A percentile compares a stretch with the other conserved stretches of the same genome.
These are phyloP conservation scores for Neonectria ditissima DNA, from an alignment of 2,329 filamentous ascomycete species.

Conservation along the genomic window DNA sequence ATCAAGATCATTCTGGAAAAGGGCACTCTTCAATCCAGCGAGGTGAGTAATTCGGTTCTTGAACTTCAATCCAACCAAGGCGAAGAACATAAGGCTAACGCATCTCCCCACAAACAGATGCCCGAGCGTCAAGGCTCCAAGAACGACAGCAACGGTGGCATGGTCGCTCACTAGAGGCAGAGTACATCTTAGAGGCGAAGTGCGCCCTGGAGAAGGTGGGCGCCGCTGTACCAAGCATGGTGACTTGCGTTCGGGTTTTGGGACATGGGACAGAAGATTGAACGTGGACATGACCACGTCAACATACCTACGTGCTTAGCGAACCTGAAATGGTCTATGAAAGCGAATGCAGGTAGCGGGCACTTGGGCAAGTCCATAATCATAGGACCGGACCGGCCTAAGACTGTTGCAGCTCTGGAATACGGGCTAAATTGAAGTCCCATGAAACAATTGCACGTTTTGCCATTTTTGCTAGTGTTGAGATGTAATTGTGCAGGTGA, in stretches of 20 bases:
- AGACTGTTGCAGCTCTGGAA: slow-evolving; percentile 32
- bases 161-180: slow-evolving; percentile 56
- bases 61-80: not conserved
- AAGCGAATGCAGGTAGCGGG: slow-evolving; percentile 15
- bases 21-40: slow-evolving; percentile 74
- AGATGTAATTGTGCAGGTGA: not conserved
- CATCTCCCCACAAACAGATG: slow-evolving; percentile 53
- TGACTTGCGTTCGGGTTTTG: slow-evolving; percentile 2
- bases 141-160: slow-evolving; percentile 64
- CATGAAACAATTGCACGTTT: not conserved
- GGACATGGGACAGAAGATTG: slow-evolving; percentile 12
- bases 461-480: not conserved
- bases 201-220: slow-evolving; percentile 45
- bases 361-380: slow-evolving; percentile 18
- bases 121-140: slow-evolving; percentile 63
- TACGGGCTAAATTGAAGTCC: slow-evolving; percentile 35
- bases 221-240: slow-evolving; percentile 14
- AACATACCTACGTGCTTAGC: slow-evolving; percentile 17
- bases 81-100: slow-evolving; percentile 17
- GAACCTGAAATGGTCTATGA: slow-evolving; percentile 30
- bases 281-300: not conserved
- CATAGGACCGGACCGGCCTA: slow-evolving; percentile 19
- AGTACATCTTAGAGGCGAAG: slow-evolving; percentile 45
- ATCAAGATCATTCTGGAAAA: slow-evolving; percentile 84
- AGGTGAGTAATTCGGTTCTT: slow-evolving; percentile 54